Conservation (phyloP, 1,284 basidiomycete genomes). For the Veloporphyrellus conicus region DNA sequence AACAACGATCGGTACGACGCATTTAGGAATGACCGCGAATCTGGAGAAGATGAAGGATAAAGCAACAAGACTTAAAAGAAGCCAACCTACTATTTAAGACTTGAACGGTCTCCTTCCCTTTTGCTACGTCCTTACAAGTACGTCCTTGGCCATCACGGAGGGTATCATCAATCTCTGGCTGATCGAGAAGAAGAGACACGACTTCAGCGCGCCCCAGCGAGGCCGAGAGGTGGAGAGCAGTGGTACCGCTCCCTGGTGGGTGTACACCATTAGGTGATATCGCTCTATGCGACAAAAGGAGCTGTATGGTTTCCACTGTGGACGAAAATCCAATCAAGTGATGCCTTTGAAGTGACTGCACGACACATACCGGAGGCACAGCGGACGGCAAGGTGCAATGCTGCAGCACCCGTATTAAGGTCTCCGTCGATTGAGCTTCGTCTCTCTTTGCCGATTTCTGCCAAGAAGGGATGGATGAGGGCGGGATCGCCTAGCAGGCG, state of each 20-base stretch:
- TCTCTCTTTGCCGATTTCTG: slow-evolving; percentile 66
- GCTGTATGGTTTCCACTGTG: slow-evolving; percentile 38
- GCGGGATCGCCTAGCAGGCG: slow-evolving; percentile 59
- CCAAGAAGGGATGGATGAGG: slow-evolving; percentile 78
- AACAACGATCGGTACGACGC: slow-evolving; percentile 73
- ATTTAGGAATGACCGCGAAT: slow-evolving; percentile 77
- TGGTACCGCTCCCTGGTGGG: slow-evolving; percentile 68
- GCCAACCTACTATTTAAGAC: slow-evolving; percentile 57
- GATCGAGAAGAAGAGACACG: slow-evolving; percentile 69
- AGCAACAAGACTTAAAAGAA: neutral
- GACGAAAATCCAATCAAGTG: slow-evolving; percentile 2
- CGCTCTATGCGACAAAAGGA: slow-evolving; percentile 69
- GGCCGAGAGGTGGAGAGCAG: slow-evolving; percentile 84
- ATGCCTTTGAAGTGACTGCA: neutral
- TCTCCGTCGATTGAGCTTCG: slow-evolving; percentile 43
- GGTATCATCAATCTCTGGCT: slow-evolving; percentile 80
- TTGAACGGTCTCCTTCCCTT: slow-evolving; percentile 66
- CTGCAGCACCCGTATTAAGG: slow-evolving; percentile 64
- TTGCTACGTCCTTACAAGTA: slow-evolving; percentile 74
- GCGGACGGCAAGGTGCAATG: slow-evolving; percentile 82
- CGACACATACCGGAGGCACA: slow-evolving; percentile 70
- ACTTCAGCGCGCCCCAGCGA: slow-evolving; percentile 78
- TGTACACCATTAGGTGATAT: slow-evolving; percentile 76
- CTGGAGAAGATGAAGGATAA: slow-evolving; percentile 39
- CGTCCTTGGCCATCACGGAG: slow-evolving; percentile 66